Conservation (phyloP, 2,329 filamentous ascomycete genomes). For the Claviceps sp. region DNA sequence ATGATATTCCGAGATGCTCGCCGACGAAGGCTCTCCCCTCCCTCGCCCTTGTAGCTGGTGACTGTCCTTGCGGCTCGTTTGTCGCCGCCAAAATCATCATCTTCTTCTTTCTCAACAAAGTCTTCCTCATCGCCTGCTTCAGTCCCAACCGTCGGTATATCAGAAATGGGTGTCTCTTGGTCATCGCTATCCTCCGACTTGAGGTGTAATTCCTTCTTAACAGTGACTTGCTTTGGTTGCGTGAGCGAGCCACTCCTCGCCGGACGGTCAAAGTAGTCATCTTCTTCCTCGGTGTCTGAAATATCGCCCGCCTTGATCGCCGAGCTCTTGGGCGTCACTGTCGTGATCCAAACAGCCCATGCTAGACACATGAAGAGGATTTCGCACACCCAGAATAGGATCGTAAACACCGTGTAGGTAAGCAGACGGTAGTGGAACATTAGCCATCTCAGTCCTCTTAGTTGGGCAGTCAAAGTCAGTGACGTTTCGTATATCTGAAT, state of each 20-base stretch:
- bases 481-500: constrained; percentile 65
- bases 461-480: constrained; percentile 58
- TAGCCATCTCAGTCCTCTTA: constrained; percentile 65
- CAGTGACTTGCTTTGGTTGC: constrained; percentile 25
- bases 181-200: constrained; percentile 22
- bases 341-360: constrained; percentile 44
- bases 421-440: constrained; percentile 75
- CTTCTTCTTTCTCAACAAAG: constrained; percentile 21
- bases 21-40: constrained; percentile 18
- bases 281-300: constrained; percentile 12
- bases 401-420: constrained; percentile 55
- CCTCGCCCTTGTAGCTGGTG: constrained; percentile 36
- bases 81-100: constrained; percentile 13
- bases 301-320: constrained; percentile 4
- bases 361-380: constrained; percentile 51
- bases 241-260: constrained; percentile 26
- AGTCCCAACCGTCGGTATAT: constrained; percentile 21
- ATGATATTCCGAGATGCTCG: constrained; percentile 15
- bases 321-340: constrained; percentile 11
- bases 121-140: constrained; percentile 35
- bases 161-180: constrained; percentile 15
- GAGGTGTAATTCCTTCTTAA: constrained; percentile 26
- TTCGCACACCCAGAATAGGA: constrained; percentile 65
- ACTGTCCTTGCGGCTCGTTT: constrained; percentile 36
- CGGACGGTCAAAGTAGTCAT: constrained; percentile 26